Conservation (phyloP, 148 eudicot species). For the Fagopyrum homotropicum region DNA sequence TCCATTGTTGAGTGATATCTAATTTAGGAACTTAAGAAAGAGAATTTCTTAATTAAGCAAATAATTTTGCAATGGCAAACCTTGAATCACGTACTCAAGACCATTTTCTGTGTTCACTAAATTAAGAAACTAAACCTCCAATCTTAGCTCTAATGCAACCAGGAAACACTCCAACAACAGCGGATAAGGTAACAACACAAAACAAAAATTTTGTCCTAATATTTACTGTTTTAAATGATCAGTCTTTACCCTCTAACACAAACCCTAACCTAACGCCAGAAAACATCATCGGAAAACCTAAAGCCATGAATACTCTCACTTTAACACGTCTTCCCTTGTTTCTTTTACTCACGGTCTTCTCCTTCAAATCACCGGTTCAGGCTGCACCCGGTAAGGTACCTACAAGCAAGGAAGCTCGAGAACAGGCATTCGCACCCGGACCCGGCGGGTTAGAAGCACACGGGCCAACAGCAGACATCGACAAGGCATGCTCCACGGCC, state of each 20-base stretch:
- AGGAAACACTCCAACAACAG: not conserved
- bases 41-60: not conserved
- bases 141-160: not conserved
- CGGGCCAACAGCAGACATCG: not conserved
- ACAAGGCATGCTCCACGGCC: conserved; percentile 13
- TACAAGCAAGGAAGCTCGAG: not conserved
- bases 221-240: not conserved
- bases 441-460: not conserved
- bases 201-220: not conserved
- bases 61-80: not conserved
- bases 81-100: not conserved
- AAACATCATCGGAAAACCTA: not conserved
- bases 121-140: not conserved
- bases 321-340: not conserved
- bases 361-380: not conserved
- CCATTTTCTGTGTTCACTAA: not conserved
- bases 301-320: not conserved
- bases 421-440: not conserved
- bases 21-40: not conserved
- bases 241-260: not conserved
- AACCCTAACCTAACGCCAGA: not conserved
- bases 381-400: not conserved
- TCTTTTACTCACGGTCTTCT: not conserved
- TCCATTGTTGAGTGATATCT: too few species aligned
- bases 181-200: not conserved